Evolutionary conservation across 129 eudicot genomes (phyloP).

Genomic region (Sambucus nigra): DNA sequence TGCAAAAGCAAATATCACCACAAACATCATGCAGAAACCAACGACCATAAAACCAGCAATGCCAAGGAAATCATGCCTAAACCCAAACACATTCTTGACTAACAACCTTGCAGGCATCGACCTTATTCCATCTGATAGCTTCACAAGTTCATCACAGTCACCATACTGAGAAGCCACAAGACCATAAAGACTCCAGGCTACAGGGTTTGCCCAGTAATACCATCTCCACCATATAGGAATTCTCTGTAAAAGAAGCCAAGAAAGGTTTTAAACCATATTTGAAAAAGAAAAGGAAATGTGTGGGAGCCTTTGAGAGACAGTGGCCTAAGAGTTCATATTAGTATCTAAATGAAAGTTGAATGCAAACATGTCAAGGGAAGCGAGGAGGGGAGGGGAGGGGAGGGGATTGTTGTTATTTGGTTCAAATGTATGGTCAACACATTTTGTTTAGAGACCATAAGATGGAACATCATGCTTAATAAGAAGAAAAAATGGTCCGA

Average conservation of each 20-base stretch:
- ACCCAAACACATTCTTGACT: constrained; percentile 65
- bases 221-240: constrained; percentile 99
- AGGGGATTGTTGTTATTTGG: too few species aligned
- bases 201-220: constrained; percentile 99
- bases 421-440: too few species aligned
- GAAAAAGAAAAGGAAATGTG: background rate
- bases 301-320: too few species aligned
- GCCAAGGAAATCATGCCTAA: constrained; percentile 71
- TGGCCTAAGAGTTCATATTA: too few species aligned
- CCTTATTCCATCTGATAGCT: constrained; percentile 57
- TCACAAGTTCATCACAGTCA: constrained; percentile 40
- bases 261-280: too few species aligned
- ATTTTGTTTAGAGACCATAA: too few species aligned
- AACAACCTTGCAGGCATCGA: constrained; percentile 34
- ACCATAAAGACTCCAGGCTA: constrained; percentile 96
- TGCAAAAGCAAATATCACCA: constrained; percentile 78
- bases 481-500: too few species aligned
- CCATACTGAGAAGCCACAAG: constrained; percentile 80
- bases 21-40: constrained; percentile 63
- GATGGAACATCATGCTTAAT: too few species aligned
- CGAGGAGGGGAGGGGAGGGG: background rate
- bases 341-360: too few species aligned
- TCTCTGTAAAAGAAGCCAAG: constrained; percentile 33
- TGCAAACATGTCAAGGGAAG: too few species aligned
- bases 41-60: constrained; percentile 68